Evolutionary conservation across 768 basidiomycete species (phyloP).

Genomic region (Amanita rubescens): DNA sequence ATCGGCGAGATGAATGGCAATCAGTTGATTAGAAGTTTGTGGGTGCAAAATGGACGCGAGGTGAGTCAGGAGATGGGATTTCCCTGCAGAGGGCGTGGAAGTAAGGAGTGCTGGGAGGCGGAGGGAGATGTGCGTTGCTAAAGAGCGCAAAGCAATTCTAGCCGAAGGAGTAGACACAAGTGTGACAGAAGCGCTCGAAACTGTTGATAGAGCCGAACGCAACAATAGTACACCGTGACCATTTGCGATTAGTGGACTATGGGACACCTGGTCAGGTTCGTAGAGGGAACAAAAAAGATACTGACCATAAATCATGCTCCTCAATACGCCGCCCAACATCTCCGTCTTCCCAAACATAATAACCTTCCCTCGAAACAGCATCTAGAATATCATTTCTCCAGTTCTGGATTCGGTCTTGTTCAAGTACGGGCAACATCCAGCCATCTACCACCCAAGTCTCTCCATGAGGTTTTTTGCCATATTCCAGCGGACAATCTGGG

Average conservation of each 20-base stretch:
- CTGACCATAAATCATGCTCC: constrained; percentile 50
- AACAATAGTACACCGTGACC: constrained; percentile 64
- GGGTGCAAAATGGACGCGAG: constrained; percentile 65
- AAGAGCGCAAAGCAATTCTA: constrained; percentile 44
- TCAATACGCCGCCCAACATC: constrained; percentile 29
- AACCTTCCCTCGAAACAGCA: background rate
- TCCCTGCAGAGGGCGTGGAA: constrained; percentile 84
- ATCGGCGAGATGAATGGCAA: constrained; percentile 88
- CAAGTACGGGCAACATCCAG: constrained; percentile 70
- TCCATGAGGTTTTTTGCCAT: constrained; percentile 44
- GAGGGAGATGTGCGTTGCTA: constrained; percentile 59
- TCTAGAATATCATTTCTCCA: constrained; percentile 22
- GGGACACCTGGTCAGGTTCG: constrained; percentile 3
- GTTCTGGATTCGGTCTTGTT: constrained; percentile 51
- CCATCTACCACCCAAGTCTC: constrained; percentile 65
- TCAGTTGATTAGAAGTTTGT: constrained; percentile 53
- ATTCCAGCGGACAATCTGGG: constrained; percentile 58
- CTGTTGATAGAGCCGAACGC: constrained; percentile 27
- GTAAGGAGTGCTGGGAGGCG: constrained; percentile 77
- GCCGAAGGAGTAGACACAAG: constrained; percentile 64
- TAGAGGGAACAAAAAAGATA: background rate
- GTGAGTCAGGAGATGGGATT: constrained; percentile 71
- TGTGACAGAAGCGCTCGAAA: constrained; percentile 20
- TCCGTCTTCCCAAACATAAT: constrained; percentile 34
- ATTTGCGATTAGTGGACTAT: constrained; percentile 50